phyloP scores from a whole-genome alignment of 371 early-diverging fungal genomes.

The Rhizopus arrhizus region DNA sequence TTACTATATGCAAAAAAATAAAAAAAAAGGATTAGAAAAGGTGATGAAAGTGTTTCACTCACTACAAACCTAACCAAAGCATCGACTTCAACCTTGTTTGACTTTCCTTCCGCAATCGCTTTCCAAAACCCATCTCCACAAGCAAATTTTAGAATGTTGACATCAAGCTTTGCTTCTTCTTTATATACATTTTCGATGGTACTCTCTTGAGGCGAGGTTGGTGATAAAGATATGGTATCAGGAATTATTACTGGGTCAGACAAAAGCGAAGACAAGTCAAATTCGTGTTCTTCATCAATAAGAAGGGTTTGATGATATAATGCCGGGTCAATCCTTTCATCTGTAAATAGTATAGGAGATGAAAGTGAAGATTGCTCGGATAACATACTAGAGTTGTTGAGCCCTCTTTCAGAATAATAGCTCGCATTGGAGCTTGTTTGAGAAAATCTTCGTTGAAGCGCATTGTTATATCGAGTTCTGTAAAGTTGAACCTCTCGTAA shows the following conservation, averaged over 20 bases:
- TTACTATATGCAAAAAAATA: slow-evolving; percentile 25
- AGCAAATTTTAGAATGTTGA: slow-evolving; percentile 27
- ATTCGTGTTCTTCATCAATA: slow-evolving; percentile 1
- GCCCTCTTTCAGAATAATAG: background rate
- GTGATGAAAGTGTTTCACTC: background rate
- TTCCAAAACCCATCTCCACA: slow-evolving; percentile 52
- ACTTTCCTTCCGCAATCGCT: slow-evolving; percentile 36
- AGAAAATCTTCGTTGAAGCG: slow-evolving; percentile 1
- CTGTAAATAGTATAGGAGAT: background rate
- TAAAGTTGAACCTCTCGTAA: slow-evolving; percentile 17
- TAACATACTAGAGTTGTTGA: background rate
- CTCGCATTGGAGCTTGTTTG: slow-evolving; percentile 1
- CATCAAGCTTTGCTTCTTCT: slow-evolving; percentile 1
- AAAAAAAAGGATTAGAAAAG: background rate
- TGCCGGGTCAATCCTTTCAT: background rate
- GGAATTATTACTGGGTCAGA: background rate
- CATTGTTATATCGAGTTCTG: slow-evolving; percentile 11
- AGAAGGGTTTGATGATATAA: background rate
- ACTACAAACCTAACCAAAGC: slow-evolving; percentile 30
- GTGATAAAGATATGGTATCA: slow-evolving; percentile 5
- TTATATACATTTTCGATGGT: no score
- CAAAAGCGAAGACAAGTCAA: slow-evolving; percentile 18
- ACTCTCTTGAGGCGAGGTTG: background rate
- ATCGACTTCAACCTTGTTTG: slow-evolving; percentile 36
- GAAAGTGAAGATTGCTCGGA: background rate